phyloP scores from a whole-genome alignment of 2,329 filamentous ascomycete species.

The Penicillium psychrosexuale region DNA sequence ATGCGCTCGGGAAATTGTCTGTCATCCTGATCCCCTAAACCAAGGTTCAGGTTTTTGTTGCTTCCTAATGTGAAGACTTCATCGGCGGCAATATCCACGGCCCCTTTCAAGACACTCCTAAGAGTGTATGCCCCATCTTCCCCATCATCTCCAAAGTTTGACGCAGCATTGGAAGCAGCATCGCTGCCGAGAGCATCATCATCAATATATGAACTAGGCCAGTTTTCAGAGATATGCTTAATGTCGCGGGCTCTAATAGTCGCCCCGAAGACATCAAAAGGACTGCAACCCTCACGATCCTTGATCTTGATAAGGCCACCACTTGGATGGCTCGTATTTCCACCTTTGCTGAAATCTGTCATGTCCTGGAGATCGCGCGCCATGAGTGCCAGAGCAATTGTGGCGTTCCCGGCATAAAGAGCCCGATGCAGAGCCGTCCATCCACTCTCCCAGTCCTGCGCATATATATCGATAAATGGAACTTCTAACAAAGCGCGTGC shows the following conservation, averaged over 20 bases:
- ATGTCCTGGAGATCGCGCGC: slow-evolving; percentile 70
- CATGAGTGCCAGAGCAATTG: slow-evolving; percentile 77
- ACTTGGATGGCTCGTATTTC: slow-evolving; percentile 58
- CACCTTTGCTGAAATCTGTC: slow-evolving; percentile 56
- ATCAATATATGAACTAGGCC: slow-evolving; percentile 33
- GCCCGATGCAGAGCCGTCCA: slow-evolving; percentile 95
- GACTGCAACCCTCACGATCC: slow-evolving; percentile 89
- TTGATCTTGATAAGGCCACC: slow-evolving; percentile 88
- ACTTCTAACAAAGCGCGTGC: slow-evolving; percentile 77
- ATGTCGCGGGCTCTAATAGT: slow-evolving; percentile 79
- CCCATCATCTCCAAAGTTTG: slow-evolving; percentile 48
- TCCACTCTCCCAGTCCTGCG: slow-evolving; percentile 84
- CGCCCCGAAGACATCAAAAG: slow-evolving; percentile 86
- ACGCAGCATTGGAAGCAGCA: slow-evolving; percentile 27
- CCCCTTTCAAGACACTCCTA: slow-evolving; percentile 28
- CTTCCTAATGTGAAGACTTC: slow-evolving; percentile 93
- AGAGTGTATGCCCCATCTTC: slow-evolving; percentile 42
- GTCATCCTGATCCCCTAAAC: slow-evolving; percentile 93
- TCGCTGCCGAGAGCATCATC: slow-evolving; percentile 46
- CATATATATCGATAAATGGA: slow-evolving; percentile 78
- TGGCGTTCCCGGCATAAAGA: slow-evolving; percentile 83
- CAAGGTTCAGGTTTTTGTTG: slow-evolving; percentile 90
- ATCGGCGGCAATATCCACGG: slow-evolving; percentile 60
- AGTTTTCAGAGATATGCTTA: slow-evolving; percentile 38
- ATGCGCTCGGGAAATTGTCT: slow-evolving; percentile 89